Evolutionary conservation across 306 rosid species (phyloP), one percentile per base, ranked within the genome.

Genomic region (Vicia villosa): DNA sequence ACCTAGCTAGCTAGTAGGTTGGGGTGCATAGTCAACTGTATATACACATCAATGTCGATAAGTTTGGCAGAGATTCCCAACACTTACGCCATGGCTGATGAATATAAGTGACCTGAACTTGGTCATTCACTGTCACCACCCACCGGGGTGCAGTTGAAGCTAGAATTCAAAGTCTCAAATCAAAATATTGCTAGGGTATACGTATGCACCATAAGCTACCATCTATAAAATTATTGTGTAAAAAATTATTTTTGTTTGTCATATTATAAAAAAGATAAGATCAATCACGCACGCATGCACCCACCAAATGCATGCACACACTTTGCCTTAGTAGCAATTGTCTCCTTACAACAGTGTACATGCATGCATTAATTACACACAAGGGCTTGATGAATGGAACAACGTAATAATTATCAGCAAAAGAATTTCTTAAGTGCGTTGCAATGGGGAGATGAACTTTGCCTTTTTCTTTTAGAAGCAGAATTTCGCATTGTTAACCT

Each of bases 241-340:
- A 34, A 34, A 34, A 34, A 34, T 7, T 34, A 7, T 34, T 34
- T 6, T 34, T 34, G 38, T 34, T 43, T 43, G 56, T 50, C 19
- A 30, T 3, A 32, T 72, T 70, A 16, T 63, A 73, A 19, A 8
- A 8, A 57, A 37, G 82, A 72, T 71, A 78, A 65, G 64, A 72
- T 64, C 24, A 57, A 45, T 43, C 38, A 46, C 50, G 5, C 45
- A 66, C 47, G 64, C 74, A 45, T 66, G 59, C 47, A 56, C 69
- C 70, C 49, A 59, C 71, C 66, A 66, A 72, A 78, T 78, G 74
- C 78, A 66, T 72, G 82, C 74, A 78, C 70, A 78, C 45, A 64
- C 28, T 47, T 47, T 36, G 47, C 41, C 26, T 57, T 10, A 4
- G 64, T 14, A 47, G 63, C 57, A 65, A 57, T 47, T 57, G 63